Conservation (phyloP, 345 rosid genomes). For the Eucalyptus regnans region DNA sequence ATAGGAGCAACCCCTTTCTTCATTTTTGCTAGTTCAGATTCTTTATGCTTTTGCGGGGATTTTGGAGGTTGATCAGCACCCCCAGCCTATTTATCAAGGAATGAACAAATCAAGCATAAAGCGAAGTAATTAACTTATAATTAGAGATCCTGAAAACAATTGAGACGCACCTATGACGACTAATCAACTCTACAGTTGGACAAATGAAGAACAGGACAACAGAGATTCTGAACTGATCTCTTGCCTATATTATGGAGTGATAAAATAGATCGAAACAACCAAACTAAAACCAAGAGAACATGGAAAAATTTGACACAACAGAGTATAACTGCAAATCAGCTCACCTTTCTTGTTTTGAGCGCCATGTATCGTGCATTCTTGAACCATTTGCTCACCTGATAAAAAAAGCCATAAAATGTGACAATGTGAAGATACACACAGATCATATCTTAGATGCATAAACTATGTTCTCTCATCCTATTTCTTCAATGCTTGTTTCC, state of each 20-base stretch:
- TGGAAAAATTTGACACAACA: neutral
- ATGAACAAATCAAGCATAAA: neutral
- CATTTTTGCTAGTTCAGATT: constrained; percentile 20
- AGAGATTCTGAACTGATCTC: neutral
- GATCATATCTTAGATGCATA: neutral
- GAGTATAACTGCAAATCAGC: neutral
- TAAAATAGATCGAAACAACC: neutral
- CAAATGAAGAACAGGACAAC: neutral
- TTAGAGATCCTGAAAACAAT: neutral
- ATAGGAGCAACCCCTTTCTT: constrained; percentile 4
- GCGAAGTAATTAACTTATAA: neutral
- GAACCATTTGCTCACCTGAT: constrained; percentile 98
- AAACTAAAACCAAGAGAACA: neutral
- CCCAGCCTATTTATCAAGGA: constrained; percentile 22
- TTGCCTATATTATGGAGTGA: neutral
- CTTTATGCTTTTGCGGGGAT: constrained; percentile 12
- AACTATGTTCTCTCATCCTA: neutral
- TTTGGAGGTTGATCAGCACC: constrained; percentile 8
- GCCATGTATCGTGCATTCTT: constrained; percentile 88
- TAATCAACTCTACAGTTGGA: neutral
- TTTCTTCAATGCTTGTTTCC: neutral
- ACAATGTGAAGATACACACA: neutral
- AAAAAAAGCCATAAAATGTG: constrained; percentile 1
- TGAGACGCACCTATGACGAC: neutral
- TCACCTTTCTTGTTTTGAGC: constrained; percentile 74